Evolutionary conservation across 495 filamentous ascomycete species (phyloP).

Genomic region (Apodospora peruviana): DNA sequence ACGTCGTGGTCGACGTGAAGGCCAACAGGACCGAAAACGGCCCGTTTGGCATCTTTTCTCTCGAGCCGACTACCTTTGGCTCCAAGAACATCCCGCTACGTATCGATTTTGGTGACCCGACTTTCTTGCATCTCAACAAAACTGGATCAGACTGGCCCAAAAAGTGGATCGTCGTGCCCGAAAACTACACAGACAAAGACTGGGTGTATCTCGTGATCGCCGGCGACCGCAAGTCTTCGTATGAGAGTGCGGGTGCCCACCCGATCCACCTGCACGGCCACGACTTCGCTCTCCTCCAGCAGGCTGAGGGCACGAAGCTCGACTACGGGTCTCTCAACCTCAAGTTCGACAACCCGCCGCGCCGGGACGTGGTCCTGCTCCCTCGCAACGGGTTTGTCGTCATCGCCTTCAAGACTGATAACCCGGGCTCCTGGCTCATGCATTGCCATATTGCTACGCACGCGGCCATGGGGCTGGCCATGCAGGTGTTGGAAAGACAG

Average conservation of each 20-base stretch:
- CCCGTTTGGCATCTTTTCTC: neutral
- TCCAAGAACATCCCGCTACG: constrained; percentile 17
- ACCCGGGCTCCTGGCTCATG: too few relatives aligned
- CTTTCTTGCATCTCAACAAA: constrained; percentile 8
- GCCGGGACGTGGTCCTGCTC: constrained; percentile 53
- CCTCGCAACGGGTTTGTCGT: constrained; percentile 25
- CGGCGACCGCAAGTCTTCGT: too few relatives aligned
- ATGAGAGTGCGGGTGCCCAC: too few relatives aligned
- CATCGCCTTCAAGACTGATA: constrained; percentile 37
- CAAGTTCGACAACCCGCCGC: constrained; percentile 42
- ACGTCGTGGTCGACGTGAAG: neutral
- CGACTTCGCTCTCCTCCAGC: constrained; percentile 52
- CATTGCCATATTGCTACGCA: constrained; percentile 46
- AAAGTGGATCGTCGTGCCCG: too few relatives aligned
- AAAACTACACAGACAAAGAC: too few relatives aligned
- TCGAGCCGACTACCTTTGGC: constrained; percentile 1
- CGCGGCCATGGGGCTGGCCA: constrained; percentile 32
- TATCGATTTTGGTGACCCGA: constrained; percentile 37
- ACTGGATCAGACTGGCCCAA: too few relatives aligned
- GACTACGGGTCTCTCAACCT: constrained; percentile 24
- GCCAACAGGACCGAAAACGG: constrained; percentile 2
- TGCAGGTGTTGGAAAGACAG: constrained; percentile 36
- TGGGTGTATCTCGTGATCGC: too few relatives aligned
- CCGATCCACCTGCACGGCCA: constrained; percentile 55
- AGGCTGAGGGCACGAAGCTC: constrained; percentile 14